Base-by-base conservation (phyloP, 2,329 filamentous ascomycete species). In the Xylaria polymorpha region DNA sequence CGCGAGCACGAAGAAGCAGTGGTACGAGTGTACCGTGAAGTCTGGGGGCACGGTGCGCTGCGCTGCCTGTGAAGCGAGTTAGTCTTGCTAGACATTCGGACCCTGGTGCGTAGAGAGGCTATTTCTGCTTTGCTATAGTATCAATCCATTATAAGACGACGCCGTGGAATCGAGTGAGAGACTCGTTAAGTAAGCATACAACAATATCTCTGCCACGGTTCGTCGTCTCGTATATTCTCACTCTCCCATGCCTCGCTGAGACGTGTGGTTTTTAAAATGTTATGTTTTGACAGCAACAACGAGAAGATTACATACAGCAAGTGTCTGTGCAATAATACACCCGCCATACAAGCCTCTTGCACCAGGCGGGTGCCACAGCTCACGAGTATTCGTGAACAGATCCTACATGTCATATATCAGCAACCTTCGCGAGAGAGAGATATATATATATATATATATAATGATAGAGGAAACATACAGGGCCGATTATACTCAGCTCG, bases 1-100 rank as follows among this genome's bases (percentile, higher is more conserved):
- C 4, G 95, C 94, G 1, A 98, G 90, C 41, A 99, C 90, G 81
- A 99, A 99, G 85, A 98, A 99, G 87, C 96, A 98, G 86, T 99
- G 96, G 92, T 97, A 98, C 78, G 92, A 95, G 85, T 99, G 96
- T 59, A 96, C 90, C 68, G 90, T 88, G 81, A 97, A 98, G 78
- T 92, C 86, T 32, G 85, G 80, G 0, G 92, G 91, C 1, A 99
- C 93, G 9, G 96, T 99, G 77, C 90, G 89, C 80, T 97, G 94
- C 29, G 94, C 96, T 1, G 96, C 94, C 55, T 92, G 59, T 50
- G 48, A 55, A 18, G n/a, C 8, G 29, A 22, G 53, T 74, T 39
- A 69, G 67, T 61, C 37, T 56, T 22, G 20, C 25, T 12, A 15
- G 18, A 5, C 10, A 3, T 9, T 15, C 9, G 1, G 32, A 20